Evolutionary conservation across 2,329 filamentous ascomycete genomes (phyloP), one percentile per base, ranked within the genome.

Genomic region (Chrysoporthe puriensis): DNA sequence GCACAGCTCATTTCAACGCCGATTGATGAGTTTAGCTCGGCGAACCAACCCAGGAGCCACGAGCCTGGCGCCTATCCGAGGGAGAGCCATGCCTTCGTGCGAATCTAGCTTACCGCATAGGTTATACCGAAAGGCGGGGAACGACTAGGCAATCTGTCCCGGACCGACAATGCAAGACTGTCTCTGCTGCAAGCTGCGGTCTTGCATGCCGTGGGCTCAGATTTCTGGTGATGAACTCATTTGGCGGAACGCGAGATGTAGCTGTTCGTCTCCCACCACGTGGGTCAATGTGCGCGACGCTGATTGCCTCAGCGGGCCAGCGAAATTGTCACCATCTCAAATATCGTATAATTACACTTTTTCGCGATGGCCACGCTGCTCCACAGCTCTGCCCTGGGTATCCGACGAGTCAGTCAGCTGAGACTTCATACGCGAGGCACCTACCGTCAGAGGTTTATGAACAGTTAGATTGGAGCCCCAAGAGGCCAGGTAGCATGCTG

Each of bases 381-480:
- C 48, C 48, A 32, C 61, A 32, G 32, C 61, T 52, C 61, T 54
- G 34, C 26, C 21, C n/a, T 54, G 9, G 21, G 54, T 2, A 13
- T 18, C 43, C 36, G 58, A 21, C 58, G 58, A 26, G 43, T 36
- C 26, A 26, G 26, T 60, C 58, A 60, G 58, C 58, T 60, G 58
- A 60, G 58, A 44, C 58, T 43, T 26, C 26, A 26, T 26, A 26
- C 40, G 58, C 40, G 58, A 18, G 16, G 16, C 40, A 40, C 21
- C 43, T 42, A 13, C n/a, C 43, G 36, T 7, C 5, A 40, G 11
- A 7, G n/a, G 18, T 11, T 60, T 3, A 14, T 52, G 18, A 26
- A 16, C 8, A 13, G n/a, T 32, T 48, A 18, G 18, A 6, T 44
- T 4, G 0, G 16, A 5, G n/a, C 1, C 14, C 9, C 6, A 43